Evolutionary conservation across 2,329 filamentous ascomycete species (phyloP).

Genomic region (Magnaporthiopsis poae): DNA sequence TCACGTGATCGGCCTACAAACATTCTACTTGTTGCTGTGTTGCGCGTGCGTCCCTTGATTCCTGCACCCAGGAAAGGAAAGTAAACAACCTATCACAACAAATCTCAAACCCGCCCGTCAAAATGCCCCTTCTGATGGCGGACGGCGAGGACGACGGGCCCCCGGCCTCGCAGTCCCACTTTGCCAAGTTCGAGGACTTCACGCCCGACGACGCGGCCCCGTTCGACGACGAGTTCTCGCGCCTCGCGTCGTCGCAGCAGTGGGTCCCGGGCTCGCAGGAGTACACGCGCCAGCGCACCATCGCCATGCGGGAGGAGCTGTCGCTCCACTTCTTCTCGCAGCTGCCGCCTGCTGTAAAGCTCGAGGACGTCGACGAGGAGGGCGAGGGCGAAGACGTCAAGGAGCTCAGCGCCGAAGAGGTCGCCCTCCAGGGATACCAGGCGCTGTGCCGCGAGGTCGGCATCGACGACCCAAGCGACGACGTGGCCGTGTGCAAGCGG

Average conservation of each 20-base stretch:
- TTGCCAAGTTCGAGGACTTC: conserved; percentile 22
- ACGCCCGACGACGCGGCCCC: conserved; percentile 19
- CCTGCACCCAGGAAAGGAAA: no score
- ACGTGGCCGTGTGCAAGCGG: conserved; percentile 15
- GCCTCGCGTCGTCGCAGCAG: conserved; percentile 23
- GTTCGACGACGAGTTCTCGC: conserved; percentile 23
- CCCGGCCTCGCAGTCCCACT: conserved; percentile 21
- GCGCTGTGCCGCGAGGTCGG: conserved; percentile 20
- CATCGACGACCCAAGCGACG: conserved; percentile 9
- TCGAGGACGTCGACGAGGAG: no score
- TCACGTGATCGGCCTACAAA: no score
- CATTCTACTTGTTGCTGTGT: no score
- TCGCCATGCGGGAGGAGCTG: conserved; percentile 21
- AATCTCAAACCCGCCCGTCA: no score
- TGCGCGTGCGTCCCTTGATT: no score
- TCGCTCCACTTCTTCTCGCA: conserved; percentile 21
- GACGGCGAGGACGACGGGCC: neutral
- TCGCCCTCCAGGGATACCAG: conserved; percentile 18
- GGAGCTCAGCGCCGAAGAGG: no score
- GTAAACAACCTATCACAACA: no score
- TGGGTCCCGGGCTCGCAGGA: conserved; percentile 21
- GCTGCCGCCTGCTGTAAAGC: conserved; percentile 8
- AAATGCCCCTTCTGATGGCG: no score
- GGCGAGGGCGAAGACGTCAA: no score
- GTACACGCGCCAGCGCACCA: conserved; percentile 22